These are phyloP conservation scores for Populus davidiana DNA, from an alignment of 345 rosid species.

Conservation along the genomic window DNA sequence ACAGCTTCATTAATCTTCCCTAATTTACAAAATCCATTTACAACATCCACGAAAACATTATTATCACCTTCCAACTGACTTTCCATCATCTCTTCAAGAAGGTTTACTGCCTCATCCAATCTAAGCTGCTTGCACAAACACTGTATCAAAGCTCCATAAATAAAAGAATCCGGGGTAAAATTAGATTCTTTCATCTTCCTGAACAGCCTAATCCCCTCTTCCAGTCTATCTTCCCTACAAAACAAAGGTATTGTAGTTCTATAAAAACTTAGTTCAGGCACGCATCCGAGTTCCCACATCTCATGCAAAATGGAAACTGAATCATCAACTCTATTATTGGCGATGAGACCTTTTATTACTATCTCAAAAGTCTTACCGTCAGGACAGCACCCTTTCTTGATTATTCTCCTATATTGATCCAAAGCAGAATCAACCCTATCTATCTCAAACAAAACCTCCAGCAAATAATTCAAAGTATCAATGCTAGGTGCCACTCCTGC, in stretches of 20 bases:
- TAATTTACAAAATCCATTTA: conserved; percentile 36
- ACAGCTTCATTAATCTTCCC: conserved; percentile 34
- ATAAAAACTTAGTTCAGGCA: conserved; percentile 36
- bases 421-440: conserved; percentile 38
- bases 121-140: conserved; percentile 41
- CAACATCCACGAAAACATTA: conserved; percentile 34
- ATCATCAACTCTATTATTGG: conserved; percentile 30
- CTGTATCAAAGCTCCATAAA: conserved; percentile 30
- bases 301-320: conserved; percentile 35
- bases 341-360: conserved; percentile 41
- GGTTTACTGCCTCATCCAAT: conserved; percentile 34
- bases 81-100: conserved; percentile 43
- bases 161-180: conserved; percentile 26
- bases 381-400: conserved; percentile 45
- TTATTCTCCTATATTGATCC: conserved; percentile 51
- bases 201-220: conserved; percentile 38
- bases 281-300: conserved; percentile 34
- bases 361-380: conserved; percentile 46
- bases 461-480: conserved; percentile 45
- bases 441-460: conserved; percentile 44
- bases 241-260: conserved; percentile 35
- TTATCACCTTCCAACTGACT: conserved; percentile 20
- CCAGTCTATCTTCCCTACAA: conserved; percentile 38
- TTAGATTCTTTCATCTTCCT: conserved; percentile 39
- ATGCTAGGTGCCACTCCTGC: conserved; percentile 43